A percentile compares a stretch with the other conserved stretches of the same genome.
Conservation (phyloP, 805 yeast species). For the Candida hispaniensis region DNA sequence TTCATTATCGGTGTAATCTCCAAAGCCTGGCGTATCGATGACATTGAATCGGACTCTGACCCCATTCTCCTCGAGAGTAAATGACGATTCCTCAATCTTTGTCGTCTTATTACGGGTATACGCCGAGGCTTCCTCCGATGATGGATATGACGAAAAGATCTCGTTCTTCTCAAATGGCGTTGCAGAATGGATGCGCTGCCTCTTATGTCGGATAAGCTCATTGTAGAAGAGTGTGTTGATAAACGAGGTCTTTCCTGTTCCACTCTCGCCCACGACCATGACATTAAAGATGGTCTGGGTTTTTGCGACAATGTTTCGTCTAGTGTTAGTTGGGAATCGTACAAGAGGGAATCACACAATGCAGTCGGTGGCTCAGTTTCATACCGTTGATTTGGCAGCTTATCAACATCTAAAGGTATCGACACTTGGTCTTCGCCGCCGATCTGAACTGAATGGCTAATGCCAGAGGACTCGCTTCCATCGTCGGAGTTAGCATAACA, state of each 20-base stretch:
- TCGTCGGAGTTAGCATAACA: too few species aligned
- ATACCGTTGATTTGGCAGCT: conserved; percentile 15
- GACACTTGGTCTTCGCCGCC: too few species aligned
- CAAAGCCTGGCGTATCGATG: conserved; percentile 90
- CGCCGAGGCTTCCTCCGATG: conserved; percentile 30
- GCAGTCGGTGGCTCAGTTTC: too few species aligned
- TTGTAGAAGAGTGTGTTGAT: conserved; percentile 52
- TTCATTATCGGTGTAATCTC: conserved; percentile 77
- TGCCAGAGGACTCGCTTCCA: too few species aligned
- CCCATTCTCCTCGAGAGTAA: conserved; percentile 66
- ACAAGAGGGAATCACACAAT: conserved; percentile 14
- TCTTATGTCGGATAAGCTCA: conserved; percentile 18
- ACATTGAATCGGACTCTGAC: conserved; percentile 67
- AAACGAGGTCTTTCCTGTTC: conserved; percentile 67
- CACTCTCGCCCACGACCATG: conserved; percentile 64
- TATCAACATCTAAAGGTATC: conserved; percentile 6
- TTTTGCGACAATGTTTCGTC: conserved; percentile 32
- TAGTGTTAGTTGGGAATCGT: conserved; percentile 16
- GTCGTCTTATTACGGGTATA: conserved; percentile 30
- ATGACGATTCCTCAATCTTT: conserved; percentile 39
- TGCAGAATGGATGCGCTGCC: conserved; percentile 39
- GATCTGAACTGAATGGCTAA: too few species aligned
- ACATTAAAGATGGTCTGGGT: conserved; percentile 65
- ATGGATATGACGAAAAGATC: conserved; percentile 67
- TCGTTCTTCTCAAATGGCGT: conserved; percentile 47